Percentiles rank a stretch among this genome's conserved stretches.
Evolutionary conservation across 2,329 filamentous ascomycete genomes (phyloP).

Genomic region (Volutella citrinella): DNA sequence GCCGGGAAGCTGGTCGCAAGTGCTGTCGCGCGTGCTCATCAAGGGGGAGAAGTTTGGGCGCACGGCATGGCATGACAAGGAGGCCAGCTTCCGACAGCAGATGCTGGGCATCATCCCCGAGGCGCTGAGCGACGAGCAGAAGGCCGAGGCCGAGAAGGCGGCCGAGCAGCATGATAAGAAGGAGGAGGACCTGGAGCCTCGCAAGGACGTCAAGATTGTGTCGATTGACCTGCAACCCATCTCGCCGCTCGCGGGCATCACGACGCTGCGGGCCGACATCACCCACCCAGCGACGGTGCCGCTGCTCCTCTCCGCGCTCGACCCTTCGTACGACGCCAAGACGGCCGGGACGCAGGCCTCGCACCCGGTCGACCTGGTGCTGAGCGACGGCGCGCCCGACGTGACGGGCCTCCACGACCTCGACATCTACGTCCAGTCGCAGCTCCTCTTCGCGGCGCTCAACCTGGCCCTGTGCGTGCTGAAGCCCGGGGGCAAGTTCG

Average conservation of each 20-base stretch:
- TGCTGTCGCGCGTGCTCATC: slow-evolving; percentile 88
- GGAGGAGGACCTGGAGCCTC: slow-evolving; percentile 37
- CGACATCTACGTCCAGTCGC: slow-evolving; percentile 96
- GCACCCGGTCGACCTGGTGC: slow-evolving; percentile 84
- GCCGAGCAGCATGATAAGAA: slow-evolving; percentile 13
- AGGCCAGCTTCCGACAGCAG: slow-evolving; percentile 61
- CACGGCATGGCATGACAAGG: slow-evolving; percentile 81
- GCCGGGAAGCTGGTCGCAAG: slow-evolving; percentile 95
- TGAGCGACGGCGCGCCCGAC: slow-evolving; percentile 93
- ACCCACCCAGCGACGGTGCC: slow-evolving; percentile 95
- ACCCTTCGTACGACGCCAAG: slow-evolving; percentile 60
- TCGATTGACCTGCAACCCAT: slow-evolving; percentile 96
- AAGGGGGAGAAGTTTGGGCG: slow-evolving; percentile 89
- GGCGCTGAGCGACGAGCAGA: slow-evolving; percentile 18
- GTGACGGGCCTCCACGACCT: slow-evolving; percentile 96
- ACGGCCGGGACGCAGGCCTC: slow-evolving; percentile 50
- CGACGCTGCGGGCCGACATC: slow-evolving; percentile 89
- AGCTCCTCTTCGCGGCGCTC: slow-evolving; percentile 89
- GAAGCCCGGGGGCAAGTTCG: slow-evolving; percentile 89
- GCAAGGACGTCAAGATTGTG: slow-evolving; percentile 85
- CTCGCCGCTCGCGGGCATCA: slow-evolving; percentile 88
- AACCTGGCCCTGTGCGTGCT: slow-evolving; percentile 92
- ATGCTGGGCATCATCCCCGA: slow-evolving; percentile 53
- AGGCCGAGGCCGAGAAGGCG: slow-evolving; percentile 9
- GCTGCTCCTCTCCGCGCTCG: slow-evolving; percentile 78